These are phyloP conservation scores for Nitzschia inconspicua DNA, from an alignment of 108 stramenopile genomes.

Conservation along the genomic window DNA sequence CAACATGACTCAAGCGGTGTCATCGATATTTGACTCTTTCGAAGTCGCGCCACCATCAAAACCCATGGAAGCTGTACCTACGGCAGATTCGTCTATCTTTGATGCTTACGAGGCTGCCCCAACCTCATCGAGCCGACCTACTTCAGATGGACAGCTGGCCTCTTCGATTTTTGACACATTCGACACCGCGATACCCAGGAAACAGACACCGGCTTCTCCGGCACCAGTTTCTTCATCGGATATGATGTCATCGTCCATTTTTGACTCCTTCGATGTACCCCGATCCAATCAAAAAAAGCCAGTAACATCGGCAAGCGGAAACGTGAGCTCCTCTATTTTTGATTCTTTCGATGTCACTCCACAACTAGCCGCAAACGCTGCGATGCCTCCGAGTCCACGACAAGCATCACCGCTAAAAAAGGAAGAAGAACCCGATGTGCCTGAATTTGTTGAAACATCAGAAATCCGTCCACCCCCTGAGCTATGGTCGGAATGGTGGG, in stretches of 20 bases:
- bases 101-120: constrained; percentile 37
- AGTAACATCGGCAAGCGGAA: not conserved
- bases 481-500: constrained; percentile 67
- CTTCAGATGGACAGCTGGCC: constrained; percentile 17
- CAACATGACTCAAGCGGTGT: not conserved
- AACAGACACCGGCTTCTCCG: constrained; percentile 35
- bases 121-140: constrained; percentile 15
- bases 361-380: not conserved
- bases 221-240: constrained; percentile 34
- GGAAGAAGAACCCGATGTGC: not conserved
- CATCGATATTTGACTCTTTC: constrained; percentile 65
- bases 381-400: not conserved
- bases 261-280: constrained; percentile 44
- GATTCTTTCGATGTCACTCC: constrained; percentile 43
- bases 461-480: constrained; percentile 16
- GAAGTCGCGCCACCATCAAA: constrained; percentile 30
- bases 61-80: not conserved
- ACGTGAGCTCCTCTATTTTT: constrained; percentile 46
- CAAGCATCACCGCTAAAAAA: not conserved
- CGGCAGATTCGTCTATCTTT: constrained; percentile 38
- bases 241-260: constrained; percentile 29
- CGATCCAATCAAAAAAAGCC: constrained; percentile 3
- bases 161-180: constrained; percentile 64
- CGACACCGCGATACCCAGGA: constrained; percentile 30
- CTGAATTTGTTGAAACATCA: constrained; percentile 4